phyloP scores from a whole-genome alignment of 2,329 filamentous ascomycete species.

The Drechslerella stenobrocha region DNA sequence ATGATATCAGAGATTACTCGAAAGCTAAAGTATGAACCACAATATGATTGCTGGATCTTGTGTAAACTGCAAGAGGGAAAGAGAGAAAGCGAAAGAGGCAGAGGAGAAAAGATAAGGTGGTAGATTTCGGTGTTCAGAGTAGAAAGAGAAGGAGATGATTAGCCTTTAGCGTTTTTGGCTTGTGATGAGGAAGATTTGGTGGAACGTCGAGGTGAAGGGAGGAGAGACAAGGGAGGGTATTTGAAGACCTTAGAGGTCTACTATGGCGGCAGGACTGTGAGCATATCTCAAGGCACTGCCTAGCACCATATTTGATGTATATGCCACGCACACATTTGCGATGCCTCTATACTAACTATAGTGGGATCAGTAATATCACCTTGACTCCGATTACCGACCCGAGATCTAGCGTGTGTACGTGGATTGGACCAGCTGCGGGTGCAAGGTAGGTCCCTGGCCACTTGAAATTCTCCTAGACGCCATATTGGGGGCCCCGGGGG shows the following conservation, averaged over 20 bases:
- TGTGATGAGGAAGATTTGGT: conserved; percentile 44
- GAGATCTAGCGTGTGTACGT: conserved; percentile 34
- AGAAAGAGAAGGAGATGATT: conserved; percentile 31
- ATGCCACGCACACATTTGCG: conserved; percentile 3
- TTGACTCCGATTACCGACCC: conserved; percentile 38
- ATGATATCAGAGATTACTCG: not conserved
- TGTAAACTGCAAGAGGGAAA: conserved; percentile 11
- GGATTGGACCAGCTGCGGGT: conserved; percentile 18
- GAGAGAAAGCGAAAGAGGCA: not conserved
- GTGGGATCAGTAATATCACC: conserved; percentile 31
- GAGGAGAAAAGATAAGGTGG: conserved; percentile 33
- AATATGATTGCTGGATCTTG: conserved; percentile 11
- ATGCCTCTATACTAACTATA: conserved; percentile 15
- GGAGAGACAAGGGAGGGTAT: conserved; percentile 48
- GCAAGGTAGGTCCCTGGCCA: conserved; percentile 23
- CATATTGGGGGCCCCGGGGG: no score
- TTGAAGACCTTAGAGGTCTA: conserved; percentile 42
- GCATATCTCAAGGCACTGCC: conserved; percentile 34
- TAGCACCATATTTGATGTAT: conserved; percentile 40
- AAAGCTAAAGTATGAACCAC: not conserved
- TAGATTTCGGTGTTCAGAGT: conserved; percentile 33
- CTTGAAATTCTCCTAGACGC: conserved; percentile 27
- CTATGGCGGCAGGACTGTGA: conserved; percentile 20
- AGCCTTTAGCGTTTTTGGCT: conserved; percentile 18
- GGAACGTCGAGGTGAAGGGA: conserved; percentile 42